phyloP scores from a whole-genome alignment of 176 grass and related monocot species.

The Triticum timopheevii region DNA sequence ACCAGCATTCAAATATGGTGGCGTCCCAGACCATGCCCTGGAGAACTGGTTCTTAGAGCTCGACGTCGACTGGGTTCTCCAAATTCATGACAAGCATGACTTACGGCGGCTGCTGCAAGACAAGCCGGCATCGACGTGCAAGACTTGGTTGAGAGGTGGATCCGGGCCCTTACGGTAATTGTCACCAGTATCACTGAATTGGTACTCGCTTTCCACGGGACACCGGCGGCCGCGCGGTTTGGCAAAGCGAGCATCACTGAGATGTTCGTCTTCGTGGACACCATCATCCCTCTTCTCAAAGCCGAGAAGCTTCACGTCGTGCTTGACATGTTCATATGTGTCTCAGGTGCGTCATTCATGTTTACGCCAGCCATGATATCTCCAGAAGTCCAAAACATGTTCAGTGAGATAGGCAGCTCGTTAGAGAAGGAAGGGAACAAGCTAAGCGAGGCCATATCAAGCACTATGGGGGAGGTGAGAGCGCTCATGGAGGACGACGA shows the following conservation, averaged over 20 bases:
- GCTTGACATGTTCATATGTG: background rate
- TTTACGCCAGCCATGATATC: no score
- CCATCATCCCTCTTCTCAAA: background rate
- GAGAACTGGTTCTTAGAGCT: background rate
- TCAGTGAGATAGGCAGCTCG: no score
- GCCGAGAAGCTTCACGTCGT: background rate
- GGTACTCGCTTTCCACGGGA: background rate
- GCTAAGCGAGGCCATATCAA: background rate
- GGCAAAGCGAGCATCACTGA: no score
- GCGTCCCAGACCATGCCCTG: no score
- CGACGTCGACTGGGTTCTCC: background rate
- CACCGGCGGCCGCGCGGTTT: no score
- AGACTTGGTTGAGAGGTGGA: background rate
- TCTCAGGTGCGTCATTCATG: background rate
- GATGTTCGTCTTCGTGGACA: no score
- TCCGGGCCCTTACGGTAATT: background rate
- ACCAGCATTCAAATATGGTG: background rate
- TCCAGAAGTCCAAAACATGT: background rate
- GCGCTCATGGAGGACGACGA: no score
- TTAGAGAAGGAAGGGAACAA: background rate
- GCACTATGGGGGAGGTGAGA: background rate
- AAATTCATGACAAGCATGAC: background rate
- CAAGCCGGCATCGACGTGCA: background rate
- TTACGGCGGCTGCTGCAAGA: background rate
- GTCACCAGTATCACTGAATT: background rate